Evolutionary conservation across 2,329 filamentous ascomycete species (phyloP).

Genomic region (Botrytis fabae): DNA sequence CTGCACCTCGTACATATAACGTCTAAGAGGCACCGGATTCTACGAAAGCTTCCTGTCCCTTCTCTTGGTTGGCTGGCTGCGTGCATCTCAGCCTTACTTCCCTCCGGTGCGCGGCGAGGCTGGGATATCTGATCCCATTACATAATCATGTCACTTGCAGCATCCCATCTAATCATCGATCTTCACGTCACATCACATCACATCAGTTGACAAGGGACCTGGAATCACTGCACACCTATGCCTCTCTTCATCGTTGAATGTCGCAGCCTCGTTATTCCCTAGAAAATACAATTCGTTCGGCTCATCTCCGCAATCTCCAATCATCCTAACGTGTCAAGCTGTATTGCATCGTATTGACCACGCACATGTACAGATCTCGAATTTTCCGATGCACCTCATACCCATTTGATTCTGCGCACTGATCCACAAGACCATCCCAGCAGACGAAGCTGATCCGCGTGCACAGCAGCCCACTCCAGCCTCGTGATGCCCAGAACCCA

Average conservation of each 20-base stretch:
- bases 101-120: neutral
- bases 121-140: neutral
- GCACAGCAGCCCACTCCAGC: slow-evolving; percentile 16
- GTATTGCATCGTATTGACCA: slow-evolving; percentile 15
- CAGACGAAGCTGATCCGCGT: slow-evolving; percentile 8
- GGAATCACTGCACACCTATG: neutral
- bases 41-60: neutral
- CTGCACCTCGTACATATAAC: neutral
- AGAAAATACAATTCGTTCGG: neutral
- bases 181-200: neutral
- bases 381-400: slow-evolving; percentile 3
- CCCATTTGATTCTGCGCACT: slow-evolving; percentile 10
- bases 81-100: neutral
- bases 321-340: neutral
- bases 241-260: too few species aligned
- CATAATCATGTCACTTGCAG: neutral
- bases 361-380: slow-evolving; percentile 17
- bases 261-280: neutral
- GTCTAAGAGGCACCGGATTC: neutral
- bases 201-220: neutral
- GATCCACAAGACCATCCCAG: slow-evolving; percentile 22
- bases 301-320: neutral
- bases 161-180: neutral
- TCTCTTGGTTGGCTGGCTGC: neutral
- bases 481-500: slow-evolving; percentile 20